Base-by-base conservation (phyloP, 306 rosid species). In the Sesbania bispinosa region DNA sequence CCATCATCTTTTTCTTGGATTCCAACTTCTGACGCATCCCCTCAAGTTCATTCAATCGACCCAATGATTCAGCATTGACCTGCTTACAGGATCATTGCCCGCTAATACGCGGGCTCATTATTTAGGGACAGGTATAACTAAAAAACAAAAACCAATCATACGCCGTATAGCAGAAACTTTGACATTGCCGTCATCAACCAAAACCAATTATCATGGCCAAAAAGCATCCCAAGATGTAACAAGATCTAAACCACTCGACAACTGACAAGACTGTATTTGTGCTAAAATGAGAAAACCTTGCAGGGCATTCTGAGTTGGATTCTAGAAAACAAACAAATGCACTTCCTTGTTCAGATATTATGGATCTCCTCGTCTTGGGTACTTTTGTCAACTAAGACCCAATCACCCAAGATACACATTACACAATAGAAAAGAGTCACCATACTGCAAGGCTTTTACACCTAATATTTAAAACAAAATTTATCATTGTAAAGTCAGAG, bases 11-110 rank as follows among this genome's bases (percentile, higher is more conserved):
- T 82, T 89, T 85, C 79, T 89, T 87, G 10, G 88, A 87, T 75
- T 89, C 97, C 76, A 94, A 80, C 80, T 82, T 91, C 79, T 82
- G 85, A 11, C 79, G 88, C 97, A 94, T 86, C 74, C 74, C 86
- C 72, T 86, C 93, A 35, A 94, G 97, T 75, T 89, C 91, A 85
- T 86, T 85, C 33, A 79, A 73, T 72, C 88, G 86, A 66, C 78
- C 82, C 74, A 91, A 62, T 68, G 97, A 85, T 76, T 88, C 88
- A n/a, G 85, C 73, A 79, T 91, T 84, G 71, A 85, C 85, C 99
- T 94, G 96, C 85, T 82, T 73, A 81, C 30, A 80, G 72, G 47
- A 76, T 84, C 67, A 80, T 76, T 50, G 24, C 89, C 89, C 83
- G 87, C 85, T 81, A 84, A 79, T 82, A n/a, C 36, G 88, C 87